Conservation (phyloP, 1,284 basidiomycete genomes). For the Papiliotrema nemorosa region DNA sequence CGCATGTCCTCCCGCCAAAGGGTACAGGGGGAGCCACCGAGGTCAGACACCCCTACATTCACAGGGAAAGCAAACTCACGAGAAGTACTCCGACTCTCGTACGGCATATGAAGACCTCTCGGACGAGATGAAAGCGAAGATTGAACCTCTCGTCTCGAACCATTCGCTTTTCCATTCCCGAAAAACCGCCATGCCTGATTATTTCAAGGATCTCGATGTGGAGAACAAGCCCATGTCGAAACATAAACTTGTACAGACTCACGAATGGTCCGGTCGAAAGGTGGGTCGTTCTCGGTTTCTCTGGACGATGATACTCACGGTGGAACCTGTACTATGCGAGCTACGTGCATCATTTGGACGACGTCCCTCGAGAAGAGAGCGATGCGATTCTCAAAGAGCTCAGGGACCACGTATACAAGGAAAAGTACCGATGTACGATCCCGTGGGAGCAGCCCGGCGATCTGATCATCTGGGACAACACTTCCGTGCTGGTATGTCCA, state of each 20-base stretch:
- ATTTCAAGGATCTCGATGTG: slow-evolving; percentile 15
- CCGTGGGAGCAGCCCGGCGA: slow-evolving; percentile 16
- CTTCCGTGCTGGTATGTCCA: slow-evolving; percentile 13
- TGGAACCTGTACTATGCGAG: slow-evolving; percentile 25
- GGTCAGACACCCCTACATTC: neutral
- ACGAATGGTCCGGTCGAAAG: slow-evolving; percentile 17
- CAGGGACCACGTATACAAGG: slow-evolving; percentile 14
- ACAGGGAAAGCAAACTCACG: neutral
- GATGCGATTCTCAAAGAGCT: slow-evolving; percentile 15
- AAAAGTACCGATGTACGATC: slow-evolving; percentile 13
- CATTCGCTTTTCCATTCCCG: slow-evolving; percentile 22
- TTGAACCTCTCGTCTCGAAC: slow-evolving; percentile 7
- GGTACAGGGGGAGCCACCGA: slow-evolving; percentile 18
- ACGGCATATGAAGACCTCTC: slow-evolving; percentile 18
- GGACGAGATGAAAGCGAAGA: slow-evolving; percentile 7
- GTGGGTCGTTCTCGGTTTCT: neutral
- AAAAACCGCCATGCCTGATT: slow-evolving; percentile 11
- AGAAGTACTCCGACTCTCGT: slow-evolving; percentile 22
- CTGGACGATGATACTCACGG: neutral
- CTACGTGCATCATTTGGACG: slow-evolving; percentile 16
- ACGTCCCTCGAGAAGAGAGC: slow-evolving; percentile 13
- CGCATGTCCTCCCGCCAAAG: slow-evolving; percentile 18
- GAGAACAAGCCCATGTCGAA: slow-evolving; percentile 14
- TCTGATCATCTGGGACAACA: slow-evolving; percentile 26
- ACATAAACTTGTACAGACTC: slow-evolving; percentile 22